Evolutionary conservation across 2,329 filamentous ascomycete species (phyloP).

Genomic region (Aspergillus sojae): DNA sequence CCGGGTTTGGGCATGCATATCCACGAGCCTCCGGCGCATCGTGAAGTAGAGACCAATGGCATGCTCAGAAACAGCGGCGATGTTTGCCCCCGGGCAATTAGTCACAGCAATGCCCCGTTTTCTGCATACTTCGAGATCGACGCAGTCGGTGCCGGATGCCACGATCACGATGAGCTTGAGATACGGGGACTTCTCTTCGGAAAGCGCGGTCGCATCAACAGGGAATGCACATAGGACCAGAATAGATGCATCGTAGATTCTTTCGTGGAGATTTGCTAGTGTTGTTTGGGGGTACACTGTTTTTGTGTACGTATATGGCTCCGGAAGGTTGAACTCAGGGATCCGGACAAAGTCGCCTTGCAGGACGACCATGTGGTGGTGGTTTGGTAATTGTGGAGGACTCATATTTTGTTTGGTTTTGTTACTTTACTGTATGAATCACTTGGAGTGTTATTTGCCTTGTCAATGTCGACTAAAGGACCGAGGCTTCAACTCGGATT

Average conservation of each 20-base stretch:
- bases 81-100: conserved; percentile 52
- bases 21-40: conserved; percentile 45
- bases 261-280: conserved; percentile 40
- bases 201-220: conserved; percentile 39
- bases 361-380: conserved; percentile 52
- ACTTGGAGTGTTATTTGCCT: not conserved
- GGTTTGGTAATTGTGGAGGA: conserved; percentile 28
- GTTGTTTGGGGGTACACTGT: conserved; percentile 38
- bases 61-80: conserved; percentile 54
- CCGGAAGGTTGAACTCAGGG: conserved; percentile 46
- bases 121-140: conserved; percentile 49
- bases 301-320: conserved; percentile 40
- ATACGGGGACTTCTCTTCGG: conserved; percentile 46
- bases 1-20: conserved; percentile 38
- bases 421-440: not conserved
- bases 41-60: conserved; percentile 55
- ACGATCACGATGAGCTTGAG: conserved; percentile 49
- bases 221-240: conserved; percentile 43
- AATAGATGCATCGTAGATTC: conserved; percentile 52
- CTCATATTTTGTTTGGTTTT: conserved; percentile 8
- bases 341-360: conserved; percentile 48
- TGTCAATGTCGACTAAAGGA: not conserved
- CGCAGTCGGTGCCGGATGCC: conserved; percentile 51
- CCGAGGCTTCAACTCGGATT: not conserved
- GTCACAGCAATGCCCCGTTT: conserved; percentile 49